These are phyloP conservation scores for Trifolium subterraneum DNA, from an alignment of 306 rosid genomes.

Conservation along the genomic window DNA sequence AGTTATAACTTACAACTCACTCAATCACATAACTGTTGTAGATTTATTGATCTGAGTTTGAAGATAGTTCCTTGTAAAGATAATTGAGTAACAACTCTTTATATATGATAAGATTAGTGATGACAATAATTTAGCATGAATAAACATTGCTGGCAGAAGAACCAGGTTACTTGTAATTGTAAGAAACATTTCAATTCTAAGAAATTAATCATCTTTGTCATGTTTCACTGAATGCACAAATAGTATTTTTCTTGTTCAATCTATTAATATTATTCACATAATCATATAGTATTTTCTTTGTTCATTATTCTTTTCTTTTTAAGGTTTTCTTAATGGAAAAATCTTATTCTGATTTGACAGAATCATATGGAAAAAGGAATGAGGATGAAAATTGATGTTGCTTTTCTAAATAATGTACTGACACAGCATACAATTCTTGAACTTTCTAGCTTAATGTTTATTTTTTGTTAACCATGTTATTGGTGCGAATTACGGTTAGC, in stretches of 20 bases:
- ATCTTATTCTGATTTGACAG: no score
- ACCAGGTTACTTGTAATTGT: constrained; percentile 26
- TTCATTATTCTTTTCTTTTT: background rate
- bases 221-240: background rate
- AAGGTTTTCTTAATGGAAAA: no score
- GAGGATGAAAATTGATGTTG: no score
- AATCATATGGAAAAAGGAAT: no score
- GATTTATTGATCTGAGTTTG: constrained; percentile 45
- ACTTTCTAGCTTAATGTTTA: background rate
- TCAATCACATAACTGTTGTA: constrained; percentile 41
- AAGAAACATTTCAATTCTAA: constrained; percentile 36
- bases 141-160: constrained; percentile 31
- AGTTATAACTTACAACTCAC: constrained; percentile 3
- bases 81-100: constrained; percentile 40
- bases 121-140: constrained; percentile 39
- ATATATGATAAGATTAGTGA: constrained; percentile 27
- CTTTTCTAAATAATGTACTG: no score
- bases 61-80: constrained; percentile 52
- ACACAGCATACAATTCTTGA: background rate
- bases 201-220: background rate
- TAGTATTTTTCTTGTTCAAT: background rate
- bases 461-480: no score
- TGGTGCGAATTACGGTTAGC: background rate
- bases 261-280: background rate
- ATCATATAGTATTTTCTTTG: background rate